Conservation (phyloP, 2,329 filamentous ascomycete species). For the Exophiala mesophila region DNA sequence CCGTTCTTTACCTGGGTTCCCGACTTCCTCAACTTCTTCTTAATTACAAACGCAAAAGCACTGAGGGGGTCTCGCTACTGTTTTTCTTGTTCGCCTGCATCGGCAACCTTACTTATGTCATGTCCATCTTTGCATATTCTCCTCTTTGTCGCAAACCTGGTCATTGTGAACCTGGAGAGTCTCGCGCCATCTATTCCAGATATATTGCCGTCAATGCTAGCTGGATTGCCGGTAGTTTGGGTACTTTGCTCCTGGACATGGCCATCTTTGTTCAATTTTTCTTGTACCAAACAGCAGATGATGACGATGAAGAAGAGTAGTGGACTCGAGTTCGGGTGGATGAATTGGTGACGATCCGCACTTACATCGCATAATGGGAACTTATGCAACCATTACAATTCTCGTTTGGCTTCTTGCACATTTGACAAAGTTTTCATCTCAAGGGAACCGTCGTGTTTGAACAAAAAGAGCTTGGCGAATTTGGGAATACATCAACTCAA, state of each 20-base stretch:
- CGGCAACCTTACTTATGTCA: constrained; percentile 87
- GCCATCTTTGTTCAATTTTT: constrained; percentile 90
- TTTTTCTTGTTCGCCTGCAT: constrained; percentile 97
- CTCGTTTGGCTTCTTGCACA: too few species aligned
- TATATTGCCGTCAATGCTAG: constrained; percentile 88
- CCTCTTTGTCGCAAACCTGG: constrained; percentile 55
- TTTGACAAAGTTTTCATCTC: too few species aligned
- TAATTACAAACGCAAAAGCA: constrained; percentile 88
- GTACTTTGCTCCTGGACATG: constrained; percentile 79
- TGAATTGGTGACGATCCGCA: too few species aligned
- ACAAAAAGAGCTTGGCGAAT: too few species aligned
- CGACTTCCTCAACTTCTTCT: constrained; percentile 85
- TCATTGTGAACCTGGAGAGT: constrained; percentile 62
- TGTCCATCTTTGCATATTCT: constrained; percentile 87
- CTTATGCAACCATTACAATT: too few species aligned
- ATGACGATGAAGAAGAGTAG: constrained; percentile 20
- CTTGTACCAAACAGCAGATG: constrained; percentile 57
- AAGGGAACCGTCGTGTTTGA: too few species aligned
- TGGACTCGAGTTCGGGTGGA: too few species aligned
- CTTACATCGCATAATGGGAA: too few species aligned
- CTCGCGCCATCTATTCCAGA: constrained; percentile 60
- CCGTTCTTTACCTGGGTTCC: constrained; percentile 80
- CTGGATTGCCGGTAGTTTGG: constrained; percentile 85
- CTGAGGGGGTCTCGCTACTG: constrained; percentile 85
- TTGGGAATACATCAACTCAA: too few species aligned